Base-by-base conservation (phyloP, 306 rosid genomes). In the Begonia peltatifolia region DNA sequence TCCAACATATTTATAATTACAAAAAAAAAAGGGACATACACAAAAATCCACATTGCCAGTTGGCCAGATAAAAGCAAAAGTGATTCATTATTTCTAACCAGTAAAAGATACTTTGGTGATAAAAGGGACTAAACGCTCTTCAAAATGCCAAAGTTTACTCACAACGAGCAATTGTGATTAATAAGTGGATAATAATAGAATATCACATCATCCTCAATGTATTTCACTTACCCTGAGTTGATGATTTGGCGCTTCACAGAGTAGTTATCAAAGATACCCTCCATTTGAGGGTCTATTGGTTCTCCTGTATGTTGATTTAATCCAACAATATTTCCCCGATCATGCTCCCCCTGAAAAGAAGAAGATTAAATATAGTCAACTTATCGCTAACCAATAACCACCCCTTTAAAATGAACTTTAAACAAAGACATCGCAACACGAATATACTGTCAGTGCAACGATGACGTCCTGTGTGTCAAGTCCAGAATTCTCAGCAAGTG, bases 231-330 rank as follows among this genome's bases (percentile, higher is more conserved):
- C 95, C 84, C 99, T 12, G 99, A 90, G 76, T 90, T 80, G 65
- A 90, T 74, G 66, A 90, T 79, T 70, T 90, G 99, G 61, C 94
- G 86, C 69, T 90, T 90, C 76, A 86, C 99, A 5, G 92, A 71
- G 65, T 83, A 90, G 84, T 90, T 90, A 73, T 90, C 94, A 38
- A 83, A 90, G 67, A 85, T 90, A 38, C 97, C 97, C 87, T 85
- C 97, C 84, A 90, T 71, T 36, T 77, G 82, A 17, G 97, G 95
- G 79, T 90, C 88, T 56, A 85, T 55, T 0, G 95, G 94, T 69
- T 85, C 97, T 59, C 97, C 97, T 0, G 95, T 83, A 69, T 80
- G 69, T 52, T 78, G 95, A 64, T 62, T 85, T 75, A 90, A 68
- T 30, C 97, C 97, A 47, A 85, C 95, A 38, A 73, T 6, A 46